Evolutionary conservation across 2,329 filamentous ascomycete genomes (phyloP), one percentile per base, ranked within the genome.

Genomic region (Torrubiella hemipterigena): DNA sequence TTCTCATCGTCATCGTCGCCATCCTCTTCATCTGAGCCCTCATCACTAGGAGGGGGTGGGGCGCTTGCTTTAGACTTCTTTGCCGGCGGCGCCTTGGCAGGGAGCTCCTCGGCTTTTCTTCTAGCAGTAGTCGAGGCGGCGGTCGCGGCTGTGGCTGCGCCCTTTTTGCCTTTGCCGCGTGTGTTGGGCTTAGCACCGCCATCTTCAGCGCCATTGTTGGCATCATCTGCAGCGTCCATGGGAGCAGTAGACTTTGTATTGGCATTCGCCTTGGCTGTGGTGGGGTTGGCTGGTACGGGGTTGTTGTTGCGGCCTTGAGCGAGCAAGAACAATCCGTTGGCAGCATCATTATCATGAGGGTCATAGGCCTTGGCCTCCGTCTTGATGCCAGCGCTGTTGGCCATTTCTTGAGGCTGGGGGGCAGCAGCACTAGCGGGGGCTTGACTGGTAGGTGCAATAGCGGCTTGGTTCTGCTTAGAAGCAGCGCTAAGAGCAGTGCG

Each of bases 321-420:
- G 36, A 98, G 67, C 71, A 95, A 80, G 46, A 85, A 93, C 1
- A 98, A 67, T 18, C 91, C 87, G 51, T 95, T 96, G 31, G 89
- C 91, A 26, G 89, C 91, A 59, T 94, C 89, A 46, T 89, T 93
- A 32, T 94, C 89, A 56, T 93, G 85, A 25, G 86, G 82, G 36
- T 87, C 81, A 49, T 86, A 93, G 5, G 78, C 72, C 45, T 67
- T 74, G 11, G 56, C 35, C 42, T 72, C 64, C 6, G 59, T 30
- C 54, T 75, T 71, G 12, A 58, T 46, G 6, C 46, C 38, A 17
- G 43, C 38, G 29, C 48, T 59, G 52, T 64, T 65, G 27, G 58
- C 39, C 41, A 55, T 49, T 6, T 71, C 70, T 47, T 72, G 61
- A 32, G 73, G 64, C 49, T 78, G 66, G 14, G 50, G 39, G 17